phyloP scores from a whole-genome alignment of 1,284 basidiomycete genomes.

The Athelia sp. region DNA sequence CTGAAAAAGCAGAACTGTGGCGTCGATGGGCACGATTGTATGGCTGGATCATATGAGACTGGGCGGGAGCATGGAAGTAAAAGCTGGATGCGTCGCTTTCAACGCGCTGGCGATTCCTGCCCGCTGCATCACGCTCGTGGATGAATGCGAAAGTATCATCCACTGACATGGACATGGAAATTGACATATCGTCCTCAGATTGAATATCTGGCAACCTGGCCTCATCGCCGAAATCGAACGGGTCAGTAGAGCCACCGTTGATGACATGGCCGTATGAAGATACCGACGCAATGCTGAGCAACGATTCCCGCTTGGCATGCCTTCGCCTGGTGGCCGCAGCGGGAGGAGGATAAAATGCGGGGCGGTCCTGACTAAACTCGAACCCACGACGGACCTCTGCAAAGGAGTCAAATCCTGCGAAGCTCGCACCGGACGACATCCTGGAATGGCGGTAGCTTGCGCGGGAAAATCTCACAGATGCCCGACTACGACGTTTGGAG shows the following conservation, averaged over 20 bases:
- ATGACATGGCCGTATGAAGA: constrained; percentile 75
- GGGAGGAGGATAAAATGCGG: constrained; percentile 60
- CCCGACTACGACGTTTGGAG: too few relatives aligned
- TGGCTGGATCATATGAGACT: constrained; percentile 23
- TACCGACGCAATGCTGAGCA: constrained; percentile 75
- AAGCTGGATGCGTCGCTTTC: constrained; percentile 75
- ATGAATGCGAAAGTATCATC: constrained; percentile 74
- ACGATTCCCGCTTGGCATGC: constrained; percentile 53
- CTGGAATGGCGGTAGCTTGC: constrained; percentile 31
- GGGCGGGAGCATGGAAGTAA: constrained; percentile 49
- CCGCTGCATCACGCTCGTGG: constrained; percentile 13
- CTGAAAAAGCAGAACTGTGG: constrained; percentile 41
- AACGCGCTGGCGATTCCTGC: constrained; percentile 46
- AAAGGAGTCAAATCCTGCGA: constrained; percentile 67
- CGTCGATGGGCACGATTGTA: constrained; percentile 43
- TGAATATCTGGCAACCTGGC: constrained; percentile 41
- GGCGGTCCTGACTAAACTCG: constrained; percentile 58
- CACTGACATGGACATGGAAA: constrained; percentile 52
- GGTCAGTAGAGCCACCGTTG: constrained; percentile 58
- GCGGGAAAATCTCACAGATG: too few relatives aligned
- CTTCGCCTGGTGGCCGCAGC: constrained; percentile 25
- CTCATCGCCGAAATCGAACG: constrained; percentile 68
- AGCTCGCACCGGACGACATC: constrained; percentile 53
- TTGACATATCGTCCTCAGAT: constrained; percentile 46
- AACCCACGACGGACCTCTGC: constrained; percentile 70